phyloP scores from a whole-genome alignment of 495 filamentous ascomycete genomes.

The Hypoxylon lienhwacheense region DNA sequence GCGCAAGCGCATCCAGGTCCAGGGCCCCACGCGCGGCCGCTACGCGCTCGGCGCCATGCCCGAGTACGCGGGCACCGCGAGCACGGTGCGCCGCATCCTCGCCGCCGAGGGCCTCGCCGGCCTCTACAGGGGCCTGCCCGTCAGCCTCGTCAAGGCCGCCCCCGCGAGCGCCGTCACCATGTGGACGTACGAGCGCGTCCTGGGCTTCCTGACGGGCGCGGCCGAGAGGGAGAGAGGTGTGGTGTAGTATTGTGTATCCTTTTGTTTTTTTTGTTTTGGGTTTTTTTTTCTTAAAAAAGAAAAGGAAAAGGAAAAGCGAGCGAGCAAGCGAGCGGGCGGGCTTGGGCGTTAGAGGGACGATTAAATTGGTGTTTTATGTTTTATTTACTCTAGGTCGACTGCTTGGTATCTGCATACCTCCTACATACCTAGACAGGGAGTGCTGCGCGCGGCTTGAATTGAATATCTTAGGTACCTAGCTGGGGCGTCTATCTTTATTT shows the following conservation, averaged over 20 bases:
- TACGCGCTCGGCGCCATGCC: conserved; percentile 92
- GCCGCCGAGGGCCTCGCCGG: conserved; percentile 73
- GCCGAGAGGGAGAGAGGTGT: conserved; percentile 33
- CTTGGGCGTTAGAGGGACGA: too few species aligned
- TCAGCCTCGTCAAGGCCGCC: conserved; percentile 90
- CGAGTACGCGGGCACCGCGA: conserved; percentile 68
- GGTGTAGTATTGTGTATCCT: too few species aligned
- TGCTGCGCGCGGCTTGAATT: too few species aligned
- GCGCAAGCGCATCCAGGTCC: conserved; percentile 90
- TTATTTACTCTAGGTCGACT: too few species aligned
- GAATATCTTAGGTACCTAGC: too few species aligned
- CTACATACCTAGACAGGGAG: too few species aligned
- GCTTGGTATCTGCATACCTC: too few species aligned
- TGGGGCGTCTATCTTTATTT: too few species aligned
- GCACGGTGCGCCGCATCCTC: conserved; percentile 68
- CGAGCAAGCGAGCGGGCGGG: too few species aligned
- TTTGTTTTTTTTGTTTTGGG: too few species aligned
- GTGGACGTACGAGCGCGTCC: conserved; percentile 90
- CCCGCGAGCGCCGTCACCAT: conserved; percentile 94
- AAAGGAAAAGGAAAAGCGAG: not conserved
- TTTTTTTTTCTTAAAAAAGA: too few species aligned
- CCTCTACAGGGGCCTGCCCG: conserved; percentile 83
- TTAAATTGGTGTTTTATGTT: too few species aligned
- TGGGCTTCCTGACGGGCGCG: conserved; percentile 59
- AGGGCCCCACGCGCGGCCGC: conserved; percentile 75